Evolutionary conservation across 208 protist genomes (phyloP).

Genomic region (Leishmania amazonensis): DNA sequence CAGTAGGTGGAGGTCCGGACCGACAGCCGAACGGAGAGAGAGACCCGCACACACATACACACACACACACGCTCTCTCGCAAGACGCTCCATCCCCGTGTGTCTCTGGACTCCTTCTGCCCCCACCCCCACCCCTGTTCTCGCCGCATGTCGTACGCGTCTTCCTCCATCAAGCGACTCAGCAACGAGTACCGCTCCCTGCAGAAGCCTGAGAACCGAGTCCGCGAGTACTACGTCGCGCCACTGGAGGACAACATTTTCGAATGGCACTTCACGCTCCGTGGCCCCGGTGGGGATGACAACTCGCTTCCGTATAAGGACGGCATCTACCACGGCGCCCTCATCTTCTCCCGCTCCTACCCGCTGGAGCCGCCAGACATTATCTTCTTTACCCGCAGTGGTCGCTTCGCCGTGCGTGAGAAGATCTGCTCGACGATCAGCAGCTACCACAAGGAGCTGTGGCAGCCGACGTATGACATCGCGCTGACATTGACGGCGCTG

Average conservation of each 20-base stretch:
- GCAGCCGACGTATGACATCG: constrained; percentile 78
- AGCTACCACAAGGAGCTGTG: constrained; percentile 92
- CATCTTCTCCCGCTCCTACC: constrained; percentile 84
- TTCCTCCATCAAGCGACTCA: constrained; percentile 75
- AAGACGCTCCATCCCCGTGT: neutral
- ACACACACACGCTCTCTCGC: neutral
- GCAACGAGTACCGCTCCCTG: constrained; percentile 58
- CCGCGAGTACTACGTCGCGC: constrained; percentile 60
- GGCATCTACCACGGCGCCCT: constrained; percentile 91
- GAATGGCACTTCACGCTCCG: constrained; percentile 98
- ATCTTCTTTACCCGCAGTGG: constrained; percentile 90
- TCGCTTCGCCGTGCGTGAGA: constrained; percentile 74
- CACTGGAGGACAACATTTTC: constrained; percentile 95
- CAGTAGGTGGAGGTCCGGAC: neutral
- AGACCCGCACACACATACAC: neutral
- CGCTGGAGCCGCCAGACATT: constrained; percentile 87
- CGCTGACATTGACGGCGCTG: constrained; percentile 67
- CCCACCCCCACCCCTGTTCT: neutral
- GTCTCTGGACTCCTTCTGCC: neutral
- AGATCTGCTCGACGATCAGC: constrained; percentile 90
- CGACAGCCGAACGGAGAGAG: neutral
- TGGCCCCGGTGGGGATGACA: constrained; percentile 63
- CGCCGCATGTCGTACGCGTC: constrained; percentile 30
- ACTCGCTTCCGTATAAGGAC: constrained; percentile 51
- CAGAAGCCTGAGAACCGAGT: constrained; percentile 45